phyloP scores from a whole-genome alignment of 768 basidiomycete genomes.

The Trametes cubensis region DNA sequence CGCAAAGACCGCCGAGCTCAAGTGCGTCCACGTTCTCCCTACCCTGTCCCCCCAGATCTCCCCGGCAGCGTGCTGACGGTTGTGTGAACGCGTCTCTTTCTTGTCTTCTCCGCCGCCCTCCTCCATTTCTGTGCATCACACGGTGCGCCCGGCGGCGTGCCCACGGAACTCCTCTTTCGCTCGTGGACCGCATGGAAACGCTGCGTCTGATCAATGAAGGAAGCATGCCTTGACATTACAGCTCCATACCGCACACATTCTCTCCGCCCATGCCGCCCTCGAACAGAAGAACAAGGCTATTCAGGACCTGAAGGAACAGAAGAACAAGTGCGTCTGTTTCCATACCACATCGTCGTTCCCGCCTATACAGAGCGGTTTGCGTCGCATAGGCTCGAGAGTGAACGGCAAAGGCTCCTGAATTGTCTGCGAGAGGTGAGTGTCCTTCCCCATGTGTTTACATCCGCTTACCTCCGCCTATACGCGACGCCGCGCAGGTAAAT shows the following conservation, averaged over 20 bases:
- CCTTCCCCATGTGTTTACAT: constrained; percentile 6
- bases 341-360: constrained; percentile 1
- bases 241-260: constrained; percentile 83
- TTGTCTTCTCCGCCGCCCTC: background rate
- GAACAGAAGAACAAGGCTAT: constrained; percentile 79
- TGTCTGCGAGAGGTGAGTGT: constrained; percentile 67
- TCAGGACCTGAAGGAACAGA: constrained; percentile 82
- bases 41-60: constrained; percentile 8
- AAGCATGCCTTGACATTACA: constrained; percentile 85
- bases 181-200: background rate
- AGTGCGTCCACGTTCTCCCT: constrained; percentile 52
- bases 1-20: constrained; percentile 85
- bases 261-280: constrained; percentile 79
- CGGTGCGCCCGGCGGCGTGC: constrained; percentile 5
- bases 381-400: constrained; percentile 66
- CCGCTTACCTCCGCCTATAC: constrained; percentile 15
- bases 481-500: constrained; percentile 54
- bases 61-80: background rate
- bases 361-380: background rate
- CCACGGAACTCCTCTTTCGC: background rate
- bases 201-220: constrained; percentile 40
- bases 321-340: constrained; percentile 65
- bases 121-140: background rate
- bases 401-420: constrained; percentile 67
- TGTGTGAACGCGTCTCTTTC: background rate